A percentile compares a stretch with the other conserved stretches of the same genome.
phyloP scores from a whole-genome alignment of 768 basidiomycete species.

The Mrakia blollopis region DNA sequence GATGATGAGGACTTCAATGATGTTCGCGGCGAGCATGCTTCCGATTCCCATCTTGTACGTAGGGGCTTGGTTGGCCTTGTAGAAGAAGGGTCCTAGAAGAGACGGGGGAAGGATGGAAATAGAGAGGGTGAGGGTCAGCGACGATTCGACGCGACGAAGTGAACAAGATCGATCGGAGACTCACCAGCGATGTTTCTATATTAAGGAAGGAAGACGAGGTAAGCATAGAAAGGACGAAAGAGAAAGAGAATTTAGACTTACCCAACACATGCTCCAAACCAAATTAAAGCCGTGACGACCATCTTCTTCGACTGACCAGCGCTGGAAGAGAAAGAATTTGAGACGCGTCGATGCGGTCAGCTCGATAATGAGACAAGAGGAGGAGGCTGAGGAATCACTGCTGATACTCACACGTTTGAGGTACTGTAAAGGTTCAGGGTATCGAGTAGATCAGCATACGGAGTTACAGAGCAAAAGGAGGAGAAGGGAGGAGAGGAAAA shows the following conservation, averaged over 20 bases:
- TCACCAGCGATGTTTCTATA: neutral
- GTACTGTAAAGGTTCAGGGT: too few species aligned
- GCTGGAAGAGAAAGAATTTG: neutral
- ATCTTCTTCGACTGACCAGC: constrained; percentile 19
- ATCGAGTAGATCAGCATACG: too few species aligned
- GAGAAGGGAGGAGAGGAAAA: too few species aligned
- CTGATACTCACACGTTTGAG: too few species aligned
- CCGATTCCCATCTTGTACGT: constrained; percentile 18
- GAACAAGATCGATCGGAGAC: too few species aligned
- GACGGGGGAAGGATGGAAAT: neutral
- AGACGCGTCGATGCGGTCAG: neutral
- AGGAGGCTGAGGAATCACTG: neutral
- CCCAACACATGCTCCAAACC: constrained; percentile 1
- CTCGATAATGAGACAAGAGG: neutral
- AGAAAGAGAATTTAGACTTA: neutral
- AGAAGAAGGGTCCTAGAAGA: constrained; percentile 6
- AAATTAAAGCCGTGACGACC: constrained; percentile 8
- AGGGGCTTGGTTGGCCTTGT: constrained; percentile 11
- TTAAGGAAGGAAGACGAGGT: neutral
- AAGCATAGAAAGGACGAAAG: neutral
- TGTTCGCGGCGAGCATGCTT: neutral
- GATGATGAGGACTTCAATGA: constrained; percentile 3
- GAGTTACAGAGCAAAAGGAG: too few species aligned
- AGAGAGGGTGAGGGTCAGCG: neutral
- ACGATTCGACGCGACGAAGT: too few species aligned